Base-by-base conservation (phyloP, 257 asterid species). In the Oldenlandia corymbosa region DNA sequence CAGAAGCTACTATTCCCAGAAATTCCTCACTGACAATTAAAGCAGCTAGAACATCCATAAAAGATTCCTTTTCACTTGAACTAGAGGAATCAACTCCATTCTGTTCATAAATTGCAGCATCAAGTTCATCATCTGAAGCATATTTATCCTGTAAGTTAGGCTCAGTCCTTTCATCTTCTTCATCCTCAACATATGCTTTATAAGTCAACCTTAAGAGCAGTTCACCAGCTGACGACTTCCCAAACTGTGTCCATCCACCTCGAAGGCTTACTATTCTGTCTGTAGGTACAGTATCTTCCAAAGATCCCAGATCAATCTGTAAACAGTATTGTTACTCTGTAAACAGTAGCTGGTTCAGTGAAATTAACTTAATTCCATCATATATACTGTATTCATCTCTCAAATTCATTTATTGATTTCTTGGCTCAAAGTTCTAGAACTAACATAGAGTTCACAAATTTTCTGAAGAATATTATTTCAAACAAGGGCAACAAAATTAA, bases 171-270 rank as follows among this genome's bases (percentile, higher is more conserved):
- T 93, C 97, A 76, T 93, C 99, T 79, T 92, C 99, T 74, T 93
- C 99, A 68, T 93, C 99, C 76, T 93, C 99, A 27, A 93, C 97
- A 48, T 93, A 93, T 34, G 94, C 99, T 84, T 93, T 93, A 78
- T 93, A 93, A 27, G 99, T 93, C 81, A 93, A 69, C 23, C 96
- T 90, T 45, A 93, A 75, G 50, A 90, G 75, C 66, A 93, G 73
- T 77, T 90, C 99, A 61, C 99, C 99, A 67, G 86, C 90, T 47
- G 90, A 72, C 53, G 88, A 78, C 43, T 79, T 85, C 52, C 96
- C 88, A 68, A 93, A 79, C 23, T 78, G 80, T 61, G 80, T 81
- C 99, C 94, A 90, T 26, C 95, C 88, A 66, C 92, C 90, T 68
- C 75, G 68, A 43, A 93, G 92, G 42, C 67, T 72, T 70, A 87